A percentile compares a stretch with the other conserved stretches of the same genome.
These are phyloP conservation scores for Alternaria consortialis DNA, from an alignment of 2,329 filamentous ascomycete species.

Conservation along the genomic window DNA sequence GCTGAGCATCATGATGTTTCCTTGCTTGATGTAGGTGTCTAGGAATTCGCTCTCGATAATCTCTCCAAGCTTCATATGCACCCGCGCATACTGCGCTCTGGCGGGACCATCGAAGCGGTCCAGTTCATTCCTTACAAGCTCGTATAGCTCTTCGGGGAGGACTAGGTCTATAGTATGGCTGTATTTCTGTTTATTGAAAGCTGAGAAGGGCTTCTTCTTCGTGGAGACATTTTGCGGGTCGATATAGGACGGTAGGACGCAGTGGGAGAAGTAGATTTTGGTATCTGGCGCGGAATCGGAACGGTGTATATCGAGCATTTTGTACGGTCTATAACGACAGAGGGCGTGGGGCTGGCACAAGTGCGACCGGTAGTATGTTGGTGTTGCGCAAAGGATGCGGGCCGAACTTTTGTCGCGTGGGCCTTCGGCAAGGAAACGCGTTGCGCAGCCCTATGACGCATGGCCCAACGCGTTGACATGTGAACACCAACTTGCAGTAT, in stretches of 20 bases:
- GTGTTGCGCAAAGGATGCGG: constrained; percentile 4
- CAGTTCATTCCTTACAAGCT: constrained; percentile 64
- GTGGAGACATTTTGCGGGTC: constrained; percentile 64
- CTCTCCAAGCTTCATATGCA: constrained; percentile 76
- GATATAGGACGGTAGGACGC: constrained; percentile 71
- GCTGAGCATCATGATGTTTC: constrained; percentile 84
- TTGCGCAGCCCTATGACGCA: constrained; percentile 3
- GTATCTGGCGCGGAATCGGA: constrained; percentile 51
- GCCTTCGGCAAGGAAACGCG: constrained; percentile 13
- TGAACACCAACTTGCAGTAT: not conserved
- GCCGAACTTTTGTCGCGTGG: constrained; percentile 11
- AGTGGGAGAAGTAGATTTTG: constrained; percentile 80
- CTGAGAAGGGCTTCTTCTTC: constrained; percentile 79
- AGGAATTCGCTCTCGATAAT: constrained; percentile 81
- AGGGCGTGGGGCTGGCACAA: not conserved
- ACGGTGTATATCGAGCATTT: constrained; percentile 49
- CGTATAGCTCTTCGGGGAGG: constrained; percentile 71
- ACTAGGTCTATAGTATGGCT: constrained; percentile 77
- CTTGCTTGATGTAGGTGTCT: constrained; percentile 82
- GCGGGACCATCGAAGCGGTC: constrained; percentile 46
- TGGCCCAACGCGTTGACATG: constrained; percentile 11
- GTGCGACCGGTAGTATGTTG: not conserved
- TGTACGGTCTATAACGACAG: not conserved
- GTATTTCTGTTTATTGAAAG: constrained; percentile 71
- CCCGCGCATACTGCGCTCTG: constrained; percentile 67